Base-by-base conservation (phyloP, 2,329 filamentous ascomycete genomes). In the Neurospora sp. region DNA sequence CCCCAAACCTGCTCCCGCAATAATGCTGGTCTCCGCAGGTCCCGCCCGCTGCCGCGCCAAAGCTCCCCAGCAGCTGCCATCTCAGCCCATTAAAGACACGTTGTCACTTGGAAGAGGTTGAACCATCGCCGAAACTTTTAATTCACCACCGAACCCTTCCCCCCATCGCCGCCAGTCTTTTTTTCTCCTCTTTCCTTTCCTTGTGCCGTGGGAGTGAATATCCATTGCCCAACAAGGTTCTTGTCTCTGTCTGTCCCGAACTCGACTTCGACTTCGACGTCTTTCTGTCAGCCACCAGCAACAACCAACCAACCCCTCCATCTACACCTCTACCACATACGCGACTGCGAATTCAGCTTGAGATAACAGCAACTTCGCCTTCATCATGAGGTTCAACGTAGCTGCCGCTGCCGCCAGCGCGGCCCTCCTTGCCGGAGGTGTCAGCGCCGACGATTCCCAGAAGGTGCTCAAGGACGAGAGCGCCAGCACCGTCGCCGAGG, bases 381-480 rank as follows among this genome's bases (percentile, higher is more conserved):
- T 74, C 86, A 89, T 78, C 79, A 96, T 97, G 93, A 92, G 91
- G 88, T 89, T 97, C 83, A 91, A 91, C 83, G 85, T 91, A 80
- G 88, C 91, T 78, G 87, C 93, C 77, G 91, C 90, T 75, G 88
- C 91, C 75, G 87, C 91, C 78, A 90, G 92, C 79, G 91, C 92
- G 77, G 88, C 91, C 77, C 81, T 93, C 75, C 82, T 91, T 78
- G 90, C 90, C 75, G 87, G 89, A 80, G 88, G 88, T 75, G 89
- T 90, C 78, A 86, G 88, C 74, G 88, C 89, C 73, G 90, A 91
- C 74, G 88, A 91, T 74, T 83, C 85, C 71, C 87, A 91, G 78
- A 85, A 86, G 76, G 80, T 82, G 69, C 77, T 85, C 73, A 82
- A 80, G 73, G 84, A 85, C 69, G 82, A 84, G 72, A 80, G 78